A percentile compares a stretch with the other conserved stretches of the same genome.
phyloP scores from a whole-genome alignment of 139 green algal species.

The Pleodorina starrii region DNA sequence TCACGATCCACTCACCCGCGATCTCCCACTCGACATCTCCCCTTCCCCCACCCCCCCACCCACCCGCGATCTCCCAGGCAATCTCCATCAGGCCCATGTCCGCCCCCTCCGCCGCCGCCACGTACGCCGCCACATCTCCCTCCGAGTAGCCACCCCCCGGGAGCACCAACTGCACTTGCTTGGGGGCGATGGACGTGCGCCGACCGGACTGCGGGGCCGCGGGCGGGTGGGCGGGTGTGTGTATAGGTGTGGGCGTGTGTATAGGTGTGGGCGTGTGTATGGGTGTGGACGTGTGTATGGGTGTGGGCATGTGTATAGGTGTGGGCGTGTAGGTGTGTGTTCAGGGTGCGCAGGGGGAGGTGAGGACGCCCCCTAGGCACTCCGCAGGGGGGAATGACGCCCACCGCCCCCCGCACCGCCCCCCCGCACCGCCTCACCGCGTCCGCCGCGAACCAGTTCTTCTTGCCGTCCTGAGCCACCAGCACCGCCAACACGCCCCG shows the following conservation, averaged over 20 bases:
- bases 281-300: no score
- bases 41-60: neutral
- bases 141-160: conserved; percentile 57
- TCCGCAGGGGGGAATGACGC: no score
- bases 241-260: no score
- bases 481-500: conserved; percentile 59
- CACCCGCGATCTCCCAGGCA: conserved; percentile 62
- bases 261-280: no score
- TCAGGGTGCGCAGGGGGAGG: no score
- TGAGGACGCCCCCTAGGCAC: no score
- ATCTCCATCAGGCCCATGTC: conserved; percentile 65
- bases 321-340: no score
- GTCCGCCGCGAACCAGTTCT: conserved; percentile 72
- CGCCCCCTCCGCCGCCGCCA: conserved; percentile 39
- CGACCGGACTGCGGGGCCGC: conserved; percentile 54
- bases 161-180: conserved; percentile 62
- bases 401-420: neutral
- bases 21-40: neutral
- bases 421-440: conserved; percentile 33
- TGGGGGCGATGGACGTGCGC: conserved; percentile 52
- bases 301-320: no score
- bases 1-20: neutral
- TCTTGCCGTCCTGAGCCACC: conserved; percentile 67
- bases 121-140: conserved; percentile 54
- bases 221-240: no score